These are phyloP conservation scores for Polychaeton citri DNA, from an alignment of 2,329 filamentous ascomycete species.

Conservation along the genomic window DNA sequence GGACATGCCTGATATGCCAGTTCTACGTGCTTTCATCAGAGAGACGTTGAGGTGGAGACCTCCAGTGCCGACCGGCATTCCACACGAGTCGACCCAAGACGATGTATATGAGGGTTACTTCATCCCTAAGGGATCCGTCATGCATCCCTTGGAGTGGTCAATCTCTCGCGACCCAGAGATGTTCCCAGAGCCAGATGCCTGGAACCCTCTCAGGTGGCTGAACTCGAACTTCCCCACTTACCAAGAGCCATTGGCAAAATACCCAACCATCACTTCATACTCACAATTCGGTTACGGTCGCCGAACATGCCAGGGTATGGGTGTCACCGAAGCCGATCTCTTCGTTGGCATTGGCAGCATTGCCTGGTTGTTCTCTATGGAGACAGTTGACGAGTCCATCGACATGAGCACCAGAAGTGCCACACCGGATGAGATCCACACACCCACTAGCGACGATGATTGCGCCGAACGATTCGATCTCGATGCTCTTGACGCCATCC, in stretches of 20 bases:
- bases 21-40: slow-evolving; percentile 21
- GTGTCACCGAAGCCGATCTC: slow-evolving; percentile 17
- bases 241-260: slow-evolving; percentile 11
- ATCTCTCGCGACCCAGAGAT: slow-evolving; percentile 10
- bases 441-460: not conserved
- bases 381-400: slow-evolving; percentile 7
- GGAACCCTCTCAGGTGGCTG: slow-evolving; percentile 14
- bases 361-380: slow-evolving; percentile 33
- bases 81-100: slow-evolving; percentile 17
- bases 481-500: not conserved
- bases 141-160: slow-evolving; percentile 15
- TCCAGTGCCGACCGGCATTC: slow-evolving; percentile 20
- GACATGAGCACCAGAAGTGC: not conserved
- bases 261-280: slow-evolving; percentile 11
- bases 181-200: slow-evolving; percentile 10
- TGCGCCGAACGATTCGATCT: not conserved
- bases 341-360: slow-evolving; percentile 28
- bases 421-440: not conserved
- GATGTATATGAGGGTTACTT: slow-evolving; percentile 15
- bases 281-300: slow-evolving; percentile 18
- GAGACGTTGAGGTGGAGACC: slow-evolving; percentile 23
- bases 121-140: slow-evolving; percentile 12
- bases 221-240: slow-evolving; percentile 9
- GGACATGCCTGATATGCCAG: slow-evolving; percentile 20
- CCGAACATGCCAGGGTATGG: slow-evolving; percentile 19